Evolutionary conservation across 257 asterid genomes (phyloP), one percentile per base, ranked within the genome.

Genomic region (Nicotiana undulata): DNA sequence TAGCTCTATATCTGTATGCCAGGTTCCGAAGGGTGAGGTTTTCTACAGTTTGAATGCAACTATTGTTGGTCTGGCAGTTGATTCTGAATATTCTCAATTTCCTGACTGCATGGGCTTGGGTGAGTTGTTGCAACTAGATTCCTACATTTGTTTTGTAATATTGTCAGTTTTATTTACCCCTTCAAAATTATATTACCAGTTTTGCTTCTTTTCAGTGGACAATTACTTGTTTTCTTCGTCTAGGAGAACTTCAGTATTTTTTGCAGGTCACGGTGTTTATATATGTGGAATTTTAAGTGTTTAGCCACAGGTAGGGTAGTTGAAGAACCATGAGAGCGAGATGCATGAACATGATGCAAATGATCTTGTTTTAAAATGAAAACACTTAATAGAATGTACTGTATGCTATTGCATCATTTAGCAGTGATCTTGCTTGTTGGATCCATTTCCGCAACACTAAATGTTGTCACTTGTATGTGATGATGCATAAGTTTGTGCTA

Each of bases 91-190:
- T 29, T 83, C 94, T 6, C 90, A 91, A 77, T 85, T 86, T 80
- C 94, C 97, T 85, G 92, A 83, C 34, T 95, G 99, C 86, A 92
- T 93, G 79, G 99, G 99, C 75, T 86, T 95, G 85, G 99, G 99
- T 95, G 79, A 76, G 98, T 89, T 51, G 61, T 75, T 77, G 31
- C 75, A 63, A 79, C 24, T 46, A 72, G 17, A 72, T 46, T 72
- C 61, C 37, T 44, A 72, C 61, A 24, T 20, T 17, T 49, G 15
- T 72, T 59, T 28, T 70, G 44, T 49, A n/a, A 22, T 46, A 24
- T 72, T 72, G 78, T 59, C 40, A 3, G 9, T 24, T 24, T 46
- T 72, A 18, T 20, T 68, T 29, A 20, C 76, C 12, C 11, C 32
- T 67, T 10, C 37, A 18, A 37, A 59, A 65, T 40, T 32, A 22